A percentile compares a stretch with the other conserved stretches of the same genome.
Evolutionary conservation across 2,329 filamentous ascomycete species (phyloP).

Genomic region (Phaeoacremonium minimum): DNA sequence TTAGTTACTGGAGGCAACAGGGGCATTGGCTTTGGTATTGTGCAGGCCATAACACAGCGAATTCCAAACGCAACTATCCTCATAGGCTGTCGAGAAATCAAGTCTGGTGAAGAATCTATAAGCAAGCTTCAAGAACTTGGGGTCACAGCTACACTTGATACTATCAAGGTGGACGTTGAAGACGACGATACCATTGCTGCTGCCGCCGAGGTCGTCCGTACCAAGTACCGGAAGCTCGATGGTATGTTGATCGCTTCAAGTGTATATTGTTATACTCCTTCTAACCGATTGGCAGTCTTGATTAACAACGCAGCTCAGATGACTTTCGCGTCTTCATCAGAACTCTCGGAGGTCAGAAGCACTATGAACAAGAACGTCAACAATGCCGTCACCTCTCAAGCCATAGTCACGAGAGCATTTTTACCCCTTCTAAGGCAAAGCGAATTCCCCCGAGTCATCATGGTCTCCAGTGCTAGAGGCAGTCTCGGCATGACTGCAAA

Average conservation of each 20-base stretch:
- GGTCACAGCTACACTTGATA: constrained; percentile 3
- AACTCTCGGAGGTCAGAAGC: constrained; percentile 4
- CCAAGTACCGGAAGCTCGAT: constrained; percentile 12
- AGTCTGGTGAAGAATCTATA: constrained; percentile 19
- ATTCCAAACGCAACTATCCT: constrained; percentile 19
- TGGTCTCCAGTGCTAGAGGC: constrained; percentile 12
- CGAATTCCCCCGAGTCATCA: constrained; percentile 10
- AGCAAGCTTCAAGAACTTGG: constrained; percentile 6
- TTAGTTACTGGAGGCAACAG: constrained; percentile 28
- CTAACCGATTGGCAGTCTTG: too few species aligned
- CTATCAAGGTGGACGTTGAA: constrained; percentile 11
- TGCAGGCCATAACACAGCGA: constrained; percentile 19
- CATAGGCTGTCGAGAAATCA: constrained; percentile 17
- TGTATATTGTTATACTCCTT: not conserved
- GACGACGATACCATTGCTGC: constrained; percentile 9
- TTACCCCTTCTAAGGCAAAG: constrained; percentile 6
- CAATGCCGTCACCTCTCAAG: constrained; percentile 11
- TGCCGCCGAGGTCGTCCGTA: constrained; percentile 6
- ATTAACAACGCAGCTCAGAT: constrained; percentile 9
- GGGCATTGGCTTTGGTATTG: constrained; percentile 26
- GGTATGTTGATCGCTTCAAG: constrained; percentile 2
- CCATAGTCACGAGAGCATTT: constrained; percentile 11
- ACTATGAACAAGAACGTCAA: constrained; percentile 9
- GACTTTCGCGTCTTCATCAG: constrained; percentile 1
- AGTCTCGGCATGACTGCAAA: constrained; percentile 11